Conservation (phyloP, 192 early-diverging fungal species). For the Lobulomyces angularis region DNA sequence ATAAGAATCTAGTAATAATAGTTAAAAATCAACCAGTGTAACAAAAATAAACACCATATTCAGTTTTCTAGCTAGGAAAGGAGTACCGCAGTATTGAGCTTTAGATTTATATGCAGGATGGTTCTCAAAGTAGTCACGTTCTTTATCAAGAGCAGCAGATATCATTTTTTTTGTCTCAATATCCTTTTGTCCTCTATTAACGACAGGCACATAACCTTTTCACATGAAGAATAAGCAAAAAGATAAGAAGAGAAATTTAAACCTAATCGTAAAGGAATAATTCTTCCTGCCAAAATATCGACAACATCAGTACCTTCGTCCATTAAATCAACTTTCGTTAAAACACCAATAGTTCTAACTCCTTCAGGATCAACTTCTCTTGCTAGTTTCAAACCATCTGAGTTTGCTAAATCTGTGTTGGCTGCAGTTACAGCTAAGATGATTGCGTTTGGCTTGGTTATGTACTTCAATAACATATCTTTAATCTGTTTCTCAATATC, state of each 20-base stretch:
- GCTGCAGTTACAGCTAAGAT: conserved; percentile 96
- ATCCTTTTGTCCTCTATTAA: conserved; percentile 97
- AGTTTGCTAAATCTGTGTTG: conserved; percentile 98
- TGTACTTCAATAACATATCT: conserved; percentile 97
- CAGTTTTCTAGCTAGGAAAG: conserved; percentile 91
- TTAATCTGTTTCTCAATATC: conserved; percentile 97
- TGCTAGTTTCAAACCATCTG: conserved; percentile 96
- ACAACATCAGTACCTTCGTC: conserved; percentile 99
- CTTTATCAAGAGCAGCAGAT: conserved; percentile 70
- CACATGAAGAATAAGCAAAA: neutral
- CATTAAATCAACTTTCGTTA: conserved; percentile 99
- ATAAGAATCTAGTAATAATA: conserved; percentile 66
- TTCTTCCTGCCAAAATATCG: conserved; percentile 91
- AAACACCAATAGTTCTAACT: conserved; percentile 93
- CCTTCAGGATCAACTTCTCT: conserved; percentile 99
- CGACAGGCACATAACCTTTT: conserved; percentile 95
- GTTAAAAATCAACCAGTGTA: neutral
- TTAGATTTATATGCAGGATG: conserved; percentile 90
- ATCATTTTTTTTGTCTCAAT: conserved; percentile 92
- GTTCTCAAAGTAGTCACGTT: conserved; percentile 87
- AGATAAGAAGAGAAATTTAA: no score
- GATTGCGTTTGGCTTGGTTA: conserved; percentile 94
- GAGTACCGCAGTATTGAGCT: conserved; percentile 97
- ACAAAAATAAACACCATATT: conserved; percentile 59
- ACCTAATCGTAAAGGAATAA: conserved; percentile 92